Conservation (phyloP, 176 grass and related monocot species). For the Eleusine coracana region DNA sequence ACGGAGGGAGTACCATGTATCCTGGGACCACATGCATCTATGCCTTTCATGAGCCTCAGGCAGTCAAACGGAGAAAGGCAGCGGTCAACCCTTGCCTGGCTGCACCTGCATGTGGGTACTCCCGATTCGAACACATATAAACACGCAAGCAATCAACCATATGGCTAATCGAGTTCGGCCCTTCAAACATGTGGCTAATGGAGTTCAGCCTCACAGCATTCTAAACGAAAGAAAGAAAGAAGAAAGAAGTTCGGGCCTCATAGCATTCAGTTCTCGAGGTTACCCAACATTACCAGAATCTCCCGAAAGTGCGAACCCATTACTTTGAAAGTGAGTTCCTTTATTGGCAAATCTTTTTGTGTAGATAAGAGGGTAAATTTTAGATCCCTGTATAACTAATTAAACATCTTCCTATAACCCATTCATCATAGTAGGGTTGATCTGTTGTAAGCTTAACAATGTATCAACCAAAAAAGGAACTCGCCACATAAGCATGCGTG, state of each 20-base stretch:
- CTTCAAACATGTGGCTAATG: no score
- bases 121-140: slow-evolving; percentile 5
- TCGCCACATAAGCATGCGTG: background rate
- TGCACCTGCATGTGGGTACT: slow-evolving; percentile 15
- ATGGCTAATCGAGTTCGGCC: background rate
- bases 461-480: background rate
- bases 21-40: slow-evolving; percentile 25
- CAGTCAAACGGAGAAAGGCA: slow-evolving; percentile 26
- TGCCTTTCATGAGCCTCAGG: slow-evolving; percentile 12
- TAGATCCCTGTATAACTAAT: background rate
- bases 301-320: background rate
- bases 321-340: background rate
- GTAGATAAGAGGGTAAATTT: no score
- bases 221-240: no score
- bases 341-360: background rate
- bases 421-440: background rate
- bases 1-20: background rate
- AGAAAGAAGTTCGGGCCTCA: background rate
- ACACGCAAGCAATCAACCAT: background rate
- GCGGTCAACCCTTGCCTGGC: background rate
- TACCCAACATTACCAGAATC: background rate
- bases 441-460: background rate
- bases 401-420: background rate
- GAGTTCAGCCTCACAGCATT: background rate
- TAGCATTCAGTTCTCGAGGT: background rate